Evolutionary conservation across 192 early-diverging fungal species (phyloP), one percentile per base, ranked within the genome.

Genomic region (Linnemannia schmuckeri): DNA sequence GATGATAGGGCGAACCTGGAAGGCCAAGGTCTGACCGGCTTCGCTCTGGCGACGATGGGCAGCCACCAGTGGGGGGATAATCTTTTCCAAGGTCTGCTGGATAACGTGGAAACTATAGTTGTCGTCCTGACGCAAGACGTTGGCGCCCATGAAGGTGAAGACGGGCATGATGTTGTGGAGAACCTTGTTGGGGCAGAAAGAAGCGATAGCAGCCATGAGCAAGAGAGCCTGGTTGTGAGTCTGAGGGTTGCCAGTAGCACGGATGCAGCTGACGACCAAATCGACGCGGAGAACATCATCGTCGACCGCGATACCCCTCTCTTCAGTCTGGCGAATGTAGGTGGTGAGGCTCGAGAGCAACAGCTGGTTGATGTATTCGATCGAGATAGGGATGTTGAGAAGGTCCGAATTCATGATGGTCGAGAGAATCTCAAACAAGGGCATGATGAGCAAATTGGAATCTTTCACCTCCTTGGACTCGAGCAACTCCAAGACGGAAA

Each of bases 131-230:
- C 95, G 94, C 77, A 99, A 79, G 2, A 97, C 95, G 76, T 96
- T 98, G 61, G 96, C 96, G 24, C 98, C 98, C 98, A 99, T 98
- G 83, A 99, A 99, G 18, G 97, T 99, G 82, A 99, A 99, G 37
- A 99, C 94, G 30, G 97, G 97, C 95, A 99, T 98, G 71, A 97
- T 95, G 88, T 97, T 96, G 77, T 96, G 92, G 33, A 99, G 90
- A 7, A 99, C 98, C 71, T 90, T 91, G 47, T 97, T 94, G 6
- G 98, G 96, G 81, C 93, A 95, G 69, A 95, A 82, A 9, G 90
- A 90, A 0, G 97, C 97, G 47, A 99, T 94, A 15, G 96, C 92
- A 0, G 97, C 95, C 93, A 99, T 93, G 72, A 99, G 88, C 37
- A 97, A 89, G 46, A 99, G 92, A 47, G 94, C 91, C 72, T 94